A percentile compares a stretch with the other conserved stretches of the same genome.
These are phyloP conservation scores for Dactylonectria macrodidyma DNA, from an alignment of 2,329 filamentous ascomycete genomes.

Conservation along the genomic window DNA sequence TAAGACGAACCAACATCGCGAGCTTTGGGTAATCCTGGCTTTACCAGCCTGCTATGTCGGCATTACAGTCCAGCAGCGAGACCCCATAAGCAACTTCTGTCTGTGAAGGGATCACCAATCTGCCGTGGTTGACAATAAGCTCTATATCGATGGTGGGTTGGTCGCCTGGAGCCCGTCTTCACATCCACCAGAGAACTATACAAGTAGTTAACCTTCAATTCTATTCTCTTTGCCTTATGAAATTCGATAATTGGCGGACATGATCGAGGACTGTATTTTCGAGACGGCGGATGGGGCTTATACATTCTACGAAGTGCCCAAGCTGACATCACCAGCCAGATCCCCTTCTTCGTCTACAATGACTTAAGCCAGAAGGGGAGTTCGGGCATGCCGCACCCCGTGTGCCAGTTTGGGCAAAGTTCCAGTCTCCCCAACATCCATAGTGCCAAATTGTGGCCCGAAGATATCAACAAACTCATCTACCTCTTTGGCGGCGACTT, in stretches of 20 bases:
- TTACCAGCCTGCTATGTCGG: slow-evolving; percentile 39
- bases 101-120: slow-evolving; percentile 72
- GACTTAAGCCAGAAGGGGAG: slow-evolving; percentile 64
- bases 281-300: too few species aligned
- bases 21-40: slow-evolving; percentile 37
- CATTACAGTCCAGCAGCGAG: slow-evolving; percentile 55
- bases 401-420: slow-evolving; percentile 73
- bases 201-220: slow-evolving; percentile 61
- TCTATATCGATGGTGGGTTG: slow-evolving; percentile 76
- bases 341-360: slow-evolving; percentile 64
- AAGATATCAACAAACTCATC: slow-evolving; percentile 74
- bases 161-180: slow-evolving; percentile 66
- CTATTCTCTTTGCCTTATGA: too few species aligned
- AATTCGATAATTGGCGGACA: neutral
- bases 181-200: slow-evolving; percentile 65
- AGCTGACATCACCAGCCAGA: slow-evolving; percentile 27
- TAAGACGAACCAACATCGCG: slow-evolving; percentile 33
- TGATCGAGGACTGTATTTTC: too few species aligned
- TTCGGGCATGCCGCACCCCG: slow-evolving; percentile 65
- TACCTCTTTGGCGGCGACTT: slow-evolving; percentile 76
- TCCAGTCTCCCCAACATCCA: slow-evolving; percentile 63
- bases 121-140: slow-evolving; percentile 69
- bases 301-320: neutral
- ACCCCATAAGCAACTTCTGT: slow-evolving; percentile 70
- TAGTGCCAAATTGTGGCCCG: slow-evolving; percentile 69